Conservation (phyloP, 441 rosid species). For the Populus hybrid region DNA sequence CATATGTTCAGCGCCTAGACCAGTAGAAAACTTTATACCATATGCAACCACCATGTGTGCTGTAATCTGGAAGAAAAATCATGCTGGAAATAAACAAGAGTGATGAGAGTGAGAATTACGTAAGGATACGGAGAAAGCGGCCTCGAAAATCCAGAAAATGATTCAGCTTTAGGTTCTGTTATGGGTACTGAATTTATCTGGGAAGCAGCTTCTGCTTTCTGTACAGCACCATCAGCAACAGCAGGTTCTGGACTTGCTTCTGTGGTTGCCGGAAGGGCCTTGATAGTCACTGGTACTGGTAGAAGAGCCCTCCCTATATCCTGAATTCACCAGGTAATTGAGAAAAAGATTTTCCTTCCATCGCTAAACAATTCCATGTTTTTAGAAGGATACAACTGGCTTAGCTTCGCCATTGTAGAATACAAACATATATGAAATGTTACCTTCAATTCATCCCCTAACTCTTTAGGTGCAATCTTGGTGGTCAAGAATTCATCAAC, state of each 20-base stretch:
- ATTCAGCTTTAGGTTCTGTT: conserved; percentile 43
- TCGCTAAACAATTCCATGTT: not conserved
- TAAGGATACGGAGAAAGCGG: conserved; percentile 39
- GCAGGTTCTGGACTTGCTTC: conserved; percentile 33
- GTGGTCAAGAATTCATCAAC: conserved; percentile 85
- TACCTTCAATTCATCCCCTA: conserved; percentile 81
- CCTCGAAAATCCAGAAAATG: conserved; percentile 44
- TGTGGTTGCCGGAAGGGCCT: conserved; percentile 58
- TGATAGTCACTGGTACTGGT: conserved; percentile 41
- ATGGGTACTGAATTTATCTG: conserved; percentile 41
- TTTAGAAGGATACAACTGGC: not conserved
- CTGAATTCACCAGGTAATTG: conserved; percentile 32
- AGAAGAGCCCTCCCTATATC: conserved; percentile 79
- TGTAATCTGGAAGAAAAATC: not conserved
- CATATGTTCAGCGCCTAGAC: conserved; percentile 2
- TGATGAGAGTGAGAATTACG: conserved; percentile 36
- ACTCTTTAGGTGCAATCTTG: conserved; percentile 78
- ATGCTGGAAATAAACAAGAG: not conserved
- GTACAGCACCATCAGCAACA: conserved; percentile 29
- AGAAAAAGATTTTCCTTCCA: not conserved
- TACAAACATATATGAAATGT: not conserved
- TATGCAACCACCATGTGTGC: not conserved
- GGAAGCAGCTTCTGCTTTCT: conserved; percentile 33
- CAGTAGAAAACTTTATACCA: not conserved
- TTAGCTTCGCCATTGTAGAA: not conserved